Conservation (phyloP, 306 rosid species). For the Oemleria cerasiformis region DNA sequence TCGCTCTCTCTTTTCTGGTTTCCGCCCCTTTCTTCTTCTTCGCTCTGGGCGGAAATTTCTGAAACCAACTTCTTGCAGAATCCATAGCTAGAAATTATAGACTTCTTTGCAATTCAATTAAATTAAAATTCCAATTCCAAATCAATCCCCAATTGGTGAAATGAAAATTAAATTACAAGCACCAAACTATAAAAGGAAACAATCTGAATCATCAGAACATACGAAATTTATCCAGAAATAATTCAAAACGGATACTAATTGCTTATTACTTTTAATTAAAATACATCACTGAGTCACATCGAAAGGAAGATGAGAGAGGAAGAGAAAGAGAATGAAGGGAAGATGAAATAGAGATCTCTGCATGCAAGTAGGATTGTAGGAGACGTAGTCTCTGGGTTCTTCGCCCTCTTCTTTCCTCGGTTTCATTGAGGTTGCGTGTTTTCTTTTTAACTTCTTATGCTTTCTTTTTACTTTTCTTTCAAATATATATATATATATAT, state of each 20-base stretch:
- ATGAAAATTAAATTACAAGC: not conserved
- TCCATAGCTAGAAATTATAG: slow-evolving; percentile 40
- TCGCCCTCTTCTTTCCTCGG: too few relatives aligned
- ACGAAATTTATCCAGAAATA: not conserved
- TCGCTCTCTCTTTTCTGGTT: not conserved
- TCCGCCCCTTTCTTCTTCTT: slow-evolving; percentile 32
- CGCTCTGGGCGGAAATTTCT: slow-evolving; percentile 41
- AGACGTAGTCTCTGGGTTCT: too few relatives aligned
- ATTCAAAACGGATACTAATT: not conserved
- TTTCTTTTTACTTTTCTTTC: too few relatives aligned
- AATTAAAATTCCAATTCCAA: slow-evolving; percentile 1
- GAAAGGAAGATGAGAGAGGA: not conserved
- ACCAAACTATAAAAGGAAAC: not conserved
- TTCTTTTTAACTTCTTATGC: too few relatives aligned
- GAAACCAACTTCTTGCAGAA: slow-evolving; percentile 55
- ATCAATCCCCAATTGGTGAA: not conserved
- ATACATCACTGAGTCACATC: slow-evolving; percentile 15
- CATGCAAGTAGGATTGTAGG: too few relatives aligned
- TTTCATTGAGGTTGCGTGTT: too few relatives aligned
- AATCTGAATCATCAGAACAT: not conserved
- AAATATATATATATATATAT: too few relatives aligned
- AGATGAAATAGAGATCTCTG: too few relatives aligned
- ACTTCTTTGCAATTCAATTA: slow-evolving; percentile 1
- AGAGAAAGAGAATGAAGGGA: too few relatives aligned
- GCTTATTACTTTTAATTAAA: not conserved